Evolutionary conservation across 371 early-diverging fungal genomes (phyloP), one percentile per base, ranked within the genome.

Genomic region (Actinomortierella ambigua): DNA sequence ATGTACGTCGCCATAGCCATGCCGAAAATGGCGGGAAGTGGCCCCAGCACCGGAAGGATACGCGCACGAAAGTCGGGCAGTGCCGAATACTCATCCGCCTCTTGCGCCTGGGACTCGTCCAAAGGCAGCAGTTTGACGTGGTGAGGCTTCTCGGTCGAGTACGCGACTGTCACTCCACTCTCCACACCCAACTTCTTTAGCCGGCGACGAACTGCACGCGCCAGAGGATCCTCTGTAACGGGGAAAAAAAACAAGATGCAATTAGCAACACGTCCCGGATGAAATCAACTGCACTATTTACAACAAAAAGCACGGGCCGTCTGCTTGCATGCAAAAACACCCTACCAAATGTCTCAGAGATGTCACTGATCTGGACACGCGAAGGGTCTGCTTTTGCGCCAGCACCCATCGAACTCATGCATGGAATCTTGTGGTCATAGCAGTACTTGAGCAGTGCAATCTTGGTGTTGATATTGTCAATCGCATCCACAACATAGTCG

Each of bases 381-480:
- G 95, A 91, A 6, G 97, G 94, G 67, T 98, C 97, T 1, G 93
- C 88, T 71, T 97, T 97, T 55, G 93, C 94, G 20, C 96, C 97
- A 2, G 97, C 93, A 2, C 96, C 97, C 95, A 95, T 97, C 6
- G 95, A 92, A 39, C 93, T 87, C 20, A 97, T 89, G 8, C 96
- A 88, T 18, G 78, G 81, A 13, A 97, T 62, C 2, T 84, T 75
- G 63, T 87, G 76, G 39, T 90, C 83, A 39, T 85, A 78, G 71
- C 98, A 98, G 75, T 91, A 95, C 44, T 88, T 81, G 53, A 98
- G 86, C 60, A 98, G 79, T 13, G 92, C 92, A 51, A 94, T 59
- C 67, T 98, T 98, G 8, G 97, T 97, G 52, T 93, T 87, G 67
- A 97, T 91, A 67, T 97, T 95, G 77, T 97, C 98, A 62, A 98